Percentiles rank a stretch among this genome's conserved stretches.
Evolutionary conservation across 768 basidiomycete species (phyloP).

Genomic region (Boletus vinaceobasis): DNA sequence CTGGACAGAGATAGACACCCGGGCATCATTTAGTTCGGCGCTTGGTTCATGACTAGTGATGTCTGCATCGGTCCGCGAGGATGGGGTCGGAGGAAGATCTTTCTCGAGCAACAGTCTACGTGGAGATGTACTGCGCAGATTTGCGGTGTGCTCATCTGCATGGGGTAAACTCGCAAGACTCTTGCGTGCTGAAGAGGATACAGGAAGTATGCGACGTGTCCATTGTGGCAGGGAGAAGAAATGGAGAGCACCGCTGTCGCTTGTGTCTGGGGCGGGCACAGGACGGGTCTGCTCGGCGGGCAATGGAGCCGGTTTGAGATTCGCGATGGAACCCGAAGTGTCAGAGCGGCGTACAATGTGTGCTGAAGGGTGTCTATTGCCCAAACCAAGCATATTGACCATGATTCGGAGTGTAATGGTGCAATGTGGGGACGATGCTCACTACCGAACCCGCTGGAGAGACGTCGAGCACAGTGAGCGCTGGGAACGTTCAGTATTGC

Average conservation of each 20-base stretch:
- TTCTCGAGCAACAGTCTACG: constrained; percentile 33
- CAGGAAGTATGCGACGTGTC: constrained; percentile 48
- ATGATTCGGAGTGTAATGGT: constrained; percentile 18
- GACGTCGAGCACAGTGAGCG: constrained; percentile 3
- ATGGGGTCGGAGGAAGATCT: constrained; percentile 48
- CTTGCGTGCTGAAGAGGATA: constrained; percentile 30
- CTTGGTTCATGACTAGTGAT: neutral
- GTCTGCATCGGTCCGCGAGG: constrained; percentile 3
- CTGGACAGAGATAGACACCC: constrained; percentile 20
- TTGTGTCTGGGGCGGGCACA: constrained; percentile 42
- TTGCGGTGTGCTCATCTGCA: constrained; percentile 25
- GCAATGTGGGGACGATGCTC: neutral
- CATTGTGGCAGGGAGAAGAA: constrained; percentile 67
- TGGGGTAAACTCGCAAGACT: constrained; percentile 21
- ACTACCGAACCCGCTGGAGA: neutral
- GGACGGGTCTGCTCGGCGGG: constrained; percentile 47
- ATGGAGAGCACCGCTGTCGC: constrained; percentile 32
- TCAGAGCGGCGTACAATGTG: constrained; percentile 22
- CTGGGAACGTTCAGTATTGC: neutral
- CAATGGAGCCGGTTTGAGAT: constrained; percentile 31
- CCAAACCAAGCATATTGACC: constrained; percentile 39
- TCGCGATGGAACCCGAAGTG: constrained; percentile 29
- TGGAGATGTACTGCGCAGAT: constrained; percentile 14
- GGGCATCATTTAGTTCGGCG: constrained; percentile 7
- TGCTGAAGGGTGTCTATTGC: constrained; percentile 32